Base-by-base conservation (phyloP, 768 basidiomycete genomes). In the Trametes maxima region DNA sequence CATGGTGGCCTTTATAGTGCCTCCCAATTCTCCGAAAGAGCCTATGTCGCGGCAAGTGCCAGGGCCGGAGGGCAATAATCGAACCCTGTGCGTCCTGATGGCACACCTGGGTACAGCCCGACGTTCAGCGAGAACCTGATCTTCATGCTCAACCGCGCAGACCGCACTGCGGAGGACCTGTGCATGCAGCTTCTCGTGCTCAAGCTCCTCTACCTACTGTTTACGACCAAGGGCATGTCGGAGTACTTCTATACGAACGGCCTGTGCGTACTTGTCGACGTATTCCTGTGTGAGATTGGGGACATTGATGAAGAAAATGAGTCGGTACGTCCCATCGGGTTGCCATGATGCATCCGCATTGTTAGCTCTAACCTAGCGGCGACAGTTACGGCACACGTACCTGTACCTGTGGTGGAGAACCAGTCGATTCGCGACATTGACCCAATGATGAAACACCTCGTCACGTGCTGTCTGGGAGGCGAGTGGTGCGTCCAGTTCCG, bases 231-330 rank as follows among this genome's bases (percentile, higher is more conserved):
- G 63, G 93, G 89, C 35, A 95, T 94, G 12, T 88, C 89, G 5
- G 95, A 98, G 72, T 98, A 94, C 73, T 98, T 99, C 70, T 99
- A 97, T 75, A 98, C 95, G 16, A 99, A 99, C 70, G 97, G 98
- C 68, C 80, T 99, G 35, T 85, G 93, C 67, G 97, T 99, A 3
- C 80, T 99, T 14, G 94, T 99, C 13, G 97, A 99, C 68, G 97
- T 99, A 1, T 98, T 99, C 69, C 80, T 99, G n/a, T 86, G 97
- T 40, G 96, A 98, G 72, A 77, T 99, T 50, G 84, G 85, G 14
- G 90, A 99, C 72, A 76, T 99, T 19, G 95, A 94, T 65, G 95
- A 98, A 59, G 95, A 97, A 36, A 89, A 87, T 60, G 95, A 98
- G 78, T 90, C 94, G 65, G 93, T 96, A 59, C 55, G 91, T 82